Base-by-base conservation (phyloP, 2,329 filamentous ascomycete genomes). In the Botryotinia globosa region DNA sequence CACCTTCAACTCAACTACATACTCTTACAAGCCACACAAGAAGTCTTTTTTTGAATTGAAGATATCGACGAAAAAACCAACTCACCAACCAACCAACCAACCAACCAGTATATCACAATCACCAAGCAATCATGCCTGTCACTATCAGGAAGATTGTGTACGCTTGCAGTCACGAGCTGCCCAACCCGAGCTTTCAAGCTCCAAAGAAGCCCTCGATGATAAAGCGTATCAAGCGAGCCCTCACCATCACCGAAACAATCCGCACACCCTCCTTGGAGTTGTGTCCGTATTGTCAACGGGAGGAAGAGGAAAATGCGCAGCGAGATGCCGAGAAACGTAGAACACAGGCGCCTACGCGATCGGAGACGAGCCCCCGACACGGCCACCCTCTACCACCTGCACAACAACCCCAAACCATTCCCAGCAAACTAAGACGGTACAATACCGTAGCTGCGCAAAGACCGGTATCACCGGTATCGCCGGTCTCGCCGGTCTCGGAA, bases 351-450 rank as follows among this genome's bases (percentile, higher is more conserved):
- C 14, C 51, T 8, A 18, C 0, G 7, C 51, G 51, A 4, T 3
- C 14, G 6, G 6, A 56, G 6, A 56, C 51, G 5, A 29, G 14
- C 4, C 14, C 51, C 2, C 51, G 1, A 3, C 6, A 8, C 12
- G 14, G 10, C 25, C 12, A 29, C n/a, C 12, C n/a, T 0, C 16
- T 5, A 29, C 4, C 16, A 29, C 22, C 44, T n/a, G 14, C 22
- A 29, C 25, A 16, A 1, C 14, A 25, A 9, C 10, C 14, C 1
- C 45, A 29, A 25, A 39, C 14, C 0, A 39, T 8, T 5, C 22
- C 45, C 1, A 29, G 0, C 7, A 2, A 12, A 34, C 1, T 4
- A 8, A 34, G 32, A 34, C 34, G 64, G 3, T 8, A 7, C 25
- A 54, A 42, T 1, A 67, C 64, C 9, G 16, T 25, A 0, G 4